Evolutionary conservation across 495 filamentous ascomycete genomes (phyloP), one percentile per base, ranked within the genome.

Genomic region (Hypoxylon trugodes): DNA sequence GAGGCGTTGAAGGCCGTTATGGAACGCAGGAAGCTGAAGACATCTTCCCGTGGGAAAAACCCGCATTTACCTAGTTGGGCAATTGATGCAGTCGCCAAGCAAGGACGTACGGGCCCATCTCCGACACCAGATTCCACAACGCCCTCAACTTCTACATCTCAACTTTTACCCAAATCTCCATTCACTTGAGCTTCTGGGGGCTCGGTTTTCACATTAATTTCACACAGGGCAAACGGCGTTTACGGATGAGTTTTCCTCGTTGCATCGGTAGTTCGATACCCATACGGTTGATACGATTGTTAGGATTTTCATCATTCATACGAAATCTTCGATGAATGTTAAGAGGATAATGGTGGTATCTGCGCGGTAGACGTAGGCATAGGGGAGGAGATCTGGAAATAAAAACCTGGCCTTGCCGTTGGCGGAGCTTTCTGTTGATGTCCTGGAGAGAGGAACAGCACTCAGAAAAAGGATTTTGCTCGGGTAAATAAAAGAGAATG

Each of bases 51-150:
- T 57, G 10, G 7, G 12, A 68, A 61, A 49, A 38, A 57, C 12
- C 63, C 69, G 37, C 66, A 61, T 38, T 58, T 72, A 13, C 67
- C 70, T n/a, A 32, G 10, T 19, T 72, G 70, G 70, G 70, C 70
- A 12, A 53, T 42, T 4, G 56, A 68, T 19, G 65, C 65, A 9
- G 43, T 72, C 10, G 46, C 48, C 6, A 47, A 49, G 28, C 69
- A 69, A 28, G 63, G 60, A 26, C 67, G 64, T 9, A 43, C 42
- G 16, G 4, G 51, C 13, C 16, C 43, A 15, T 57, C 62, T 5
- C 52, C 60, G n/a, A 48, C 45, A 4, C 53, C 63, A 9, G 10
- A 38, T 3, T 32, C 35, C 24, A 16, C 52, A 12, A 13, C 33
- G 0, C 32, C 61, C 1, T 28, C 33, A 5, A 13, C 56, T 26